Evolutionary conservation across 2,329 filamentous ascomycete genomes (phyloP).

Genomic region (Botrytis medusae): DNA sequence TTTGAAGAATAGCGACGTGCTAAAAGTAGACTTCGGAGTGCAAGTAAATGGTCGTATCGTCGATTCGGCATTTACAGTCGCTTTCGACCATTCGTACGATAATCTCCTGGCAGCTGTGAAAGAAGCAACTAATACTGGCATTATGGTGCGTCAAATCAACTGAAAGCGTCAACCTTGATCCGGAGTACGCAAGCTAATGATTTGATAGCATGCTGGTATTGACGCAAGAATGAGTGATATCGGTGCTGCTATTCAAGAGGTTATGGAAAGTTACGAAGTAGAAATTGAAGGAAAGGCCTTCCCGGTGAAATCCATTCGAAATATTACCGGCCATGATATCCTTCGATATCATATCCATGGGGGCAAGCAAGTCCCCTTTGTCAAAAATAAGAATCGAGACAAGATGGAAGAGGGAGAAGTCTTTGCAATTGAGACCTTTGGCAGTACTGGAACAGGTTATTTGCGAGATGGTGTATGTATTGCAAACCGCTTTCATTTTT

Average conservation of each 20-base stretch:
- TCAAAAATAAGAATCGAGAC: conserved; percentile 49
- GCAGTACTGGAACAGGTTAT: conserved; percentile 52
- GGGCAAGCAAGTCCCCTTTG: conserved; percentile 55
- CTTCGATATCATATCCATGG: conserved; percentile 55
- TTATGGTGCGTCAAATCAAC: conserved; percentile 28
- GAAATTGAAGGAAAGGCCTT: conserved; percentile 50
- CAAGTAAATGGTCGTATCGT: conserved; percentile 80
- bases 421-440: conserved; percentile 60
- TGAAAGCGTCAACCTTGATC: background rate
- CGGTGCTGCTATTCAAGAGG: conserved; percentile 55
- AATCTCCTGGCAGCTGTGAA: conserved; percentile 71
- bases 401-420: conserved; percentile 60
- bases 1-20: conserved; percentile 69
- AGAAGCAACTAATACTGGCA: conserved; percentile 67
- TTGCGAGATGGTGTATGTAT: conserved; percentile 47
- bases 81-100: conserved; percentile 74
- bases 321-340: conserved; percentile 56
- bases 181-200: conserved; percentile 13
- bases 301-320: conserved; percentile 54
- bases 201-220: conserved; percentile 48
- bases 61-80: conserved; percentile 77
- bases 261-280: conserved; percentile 60
- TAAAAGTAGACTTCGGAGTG: conserved; percentile 82
- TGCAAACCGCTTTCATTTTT: background rate
- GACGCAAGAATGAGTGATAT: conserved; percentile 55